Percentiles rank a stretch among this genome's conserved stretches.
Conservation (phyloP, 345 rosid genomes). For the Brassica juncea region DNA sequence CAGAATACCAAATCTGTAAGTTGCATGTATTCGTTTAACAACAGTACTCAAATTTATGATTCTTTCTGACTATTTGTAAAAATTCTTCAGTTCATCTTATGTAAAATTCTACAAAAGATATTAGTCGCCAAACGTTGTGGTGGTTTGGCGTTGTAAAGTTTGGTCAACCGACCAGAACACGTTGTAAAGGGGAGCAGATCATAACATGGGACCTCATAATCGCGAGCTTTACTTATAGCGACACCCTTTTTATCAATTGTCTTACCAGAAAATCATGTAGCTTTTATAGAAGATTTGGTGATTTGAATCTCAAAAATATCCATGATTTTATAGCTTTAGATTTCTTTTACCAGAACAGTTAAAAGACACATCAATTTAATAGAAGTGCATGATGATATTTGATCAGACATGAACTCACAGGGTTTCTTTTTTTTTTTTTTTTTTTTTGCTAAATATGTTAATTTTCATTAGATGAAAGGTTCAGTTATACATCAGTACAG, state of each 20-base stretch:
- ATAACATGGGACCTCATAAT: slow-evolving; percentile 34
- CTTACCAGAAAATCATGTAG: slow-evolving; percentile 19
- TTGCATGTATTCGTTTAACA: not conserved
- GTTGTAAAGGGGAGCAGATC: slow-evolving; percentile 32
- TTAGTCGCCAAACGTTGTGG: not conserved
- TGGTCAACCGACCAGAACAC: slow-evolving; percentile 40
- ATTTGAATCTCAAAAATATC: slow-evolving; percentile 11
- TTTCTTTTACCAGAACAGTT: slow-evolving; percentile 15
- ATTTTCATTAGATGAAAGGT: too few species aligned
- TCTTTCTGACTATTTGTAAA: not conserved
- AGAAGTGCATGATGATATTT: not conserved
- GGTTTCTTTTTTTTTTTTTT: not conserved
- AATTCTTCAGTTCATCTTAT: not conserved
- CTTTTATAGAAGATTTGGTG: slow-evolving; percentile 12
- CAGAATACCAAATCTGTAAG: not conserved
- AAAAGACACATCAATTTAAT: not conserved
- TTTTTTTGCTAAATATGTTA: too few species aligned
- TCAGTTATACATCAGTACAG: too few species aligned
- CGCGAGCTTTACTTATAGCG: slow-evolving; percentile 16
- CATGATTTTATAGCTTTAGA: not conserved
- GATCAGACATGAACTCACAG: not conserved
- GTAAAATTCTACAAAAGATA: not conserved
- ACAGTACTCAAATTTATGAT: not conserved
- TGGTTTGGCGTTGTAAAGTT: slow-evolving; percentile 34
- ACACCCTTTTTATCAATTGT: slow-evolving; percentile 17